Evolutionary conservation across 495 filamentous ascomycete species (phyloP).

Genomic region (Pseudevernia furfuracea): DNA sequence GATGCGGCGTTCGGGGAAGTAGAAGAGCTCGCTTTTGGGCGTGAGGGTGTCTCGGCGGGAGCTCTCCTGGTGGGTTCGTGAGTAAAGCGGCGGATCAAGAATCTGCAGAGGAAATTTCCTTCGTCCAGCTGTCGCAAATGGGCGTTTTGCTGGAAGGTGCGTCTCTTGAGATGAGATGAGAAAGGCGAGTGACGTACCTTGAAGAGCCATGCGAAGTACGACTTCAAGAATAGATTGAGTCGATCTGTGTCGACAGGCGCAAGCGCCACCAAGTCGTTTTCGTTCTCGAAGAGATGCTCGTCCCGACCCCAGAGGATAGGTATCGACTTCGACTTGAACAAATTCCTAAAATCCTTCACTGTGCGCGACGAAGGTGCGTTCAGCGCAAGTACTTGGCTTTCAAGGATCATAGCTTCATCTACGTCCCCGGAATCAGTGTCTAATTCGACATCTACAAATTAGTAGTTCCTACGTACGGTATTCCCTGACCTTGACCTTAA

Average conservation of each 20-base stretch:
- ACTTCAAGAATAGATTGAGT: conserved; percentile 18
- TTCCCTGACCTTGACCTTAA: conserved; percentile 19
- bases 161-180: too few relatives aligned
- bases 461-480: conserved; percentile 19
- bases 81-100: too few relatives aligned
- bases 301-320: conserved; percentile 17
- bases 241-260: conserved; percentile 21
- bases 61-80: too few relatives aligned
- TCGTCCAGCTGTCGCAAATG: too few relatives aligned
- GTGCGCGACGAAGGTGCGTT: conserved; percentile 11
- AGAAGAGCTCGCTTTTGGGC: conserved; percentile 11
- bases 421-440: not conserved
- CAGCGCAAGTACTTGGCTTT: conserved; percentile 21
- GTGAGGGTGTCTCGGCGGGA: too few relatives aligned
- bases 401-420: conserved; percentile 26
- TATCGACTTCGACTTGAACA: conserved; percentile 3
- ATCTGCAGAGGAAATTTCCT: too few relatives aligned
- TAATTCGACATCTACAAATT: too few relatives aligned
- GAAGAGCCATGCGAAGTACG: conserved; percentile 18
- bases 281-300: conserved; percentile 17
- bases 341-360: conserved; percentile 13
- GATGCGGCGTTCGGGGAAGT: conserved; percentile 18
- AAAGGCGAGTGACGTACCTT: too few relatives aligned
- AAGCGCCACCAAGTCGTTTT: conserved; percentile 19
- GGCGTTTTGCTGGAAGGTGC: too few relatives aligned